Evolutionary conservation across 441 rosid species (phyloP).

Genomic region (Pelargonium myrrhifolium): DNA sequence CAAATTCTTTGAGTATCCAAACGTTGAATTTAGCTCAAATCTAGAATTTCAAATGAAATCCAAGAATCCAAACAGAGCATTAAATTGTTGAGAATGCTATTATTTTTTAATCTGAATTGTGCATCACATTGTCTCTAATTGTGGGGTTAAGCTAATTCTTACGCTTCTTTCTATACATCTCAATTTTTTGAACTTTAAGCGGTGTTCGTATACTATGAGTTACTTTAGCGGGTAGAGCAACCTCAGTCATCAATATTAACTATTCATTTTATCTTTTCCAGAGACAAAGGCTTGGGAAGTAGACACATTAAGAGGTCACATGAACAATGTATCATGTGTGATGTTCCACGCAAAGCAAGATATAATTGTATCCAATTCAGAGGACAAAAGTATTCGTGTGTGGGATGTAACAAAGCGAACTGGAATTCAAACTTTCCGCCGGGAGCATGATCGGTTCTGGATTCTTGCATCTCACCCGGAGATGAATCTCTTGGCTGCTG

Average conservation of each 20-base stretch:
- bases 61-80: too few relatives aligned
- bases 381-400: conserved; percentile 83
- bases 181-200: not conserved
- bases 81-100: not conserved
- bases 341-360: conserved; percentile 84
- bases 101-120: not conserved
- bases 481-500: conserved; percentile 84
- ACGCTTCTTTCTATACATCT: not conserved
- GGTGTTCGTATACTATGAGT: not conserved
- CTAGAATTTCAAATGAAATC: too few relatives aligned
- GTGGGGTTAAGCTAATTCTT: too few relatives aligned
- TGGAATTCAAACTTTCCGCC: conserved; percentile 76
- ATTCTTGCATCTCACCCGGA: conserved; percentile 80
- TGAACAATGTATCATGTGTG: conserved; percentile 78
- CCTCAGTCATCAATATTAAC: not conserved
- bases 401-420: conserved; percentile 89
- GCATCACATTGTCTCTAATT: not conserved
- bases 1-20: too few relatives aligned
- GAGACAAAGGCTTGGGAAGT: conserved; percentile 93
- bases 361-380: conserved; percentile 81
- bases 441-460: conserved; percentile 87
- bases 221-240: not conserved
- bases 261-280: conserved; percentile 25
- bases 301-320: conserved; percentile 85
- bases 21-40: too few relatives aligned